These are phyloP conservation scores for Aspergillus sparsus DNA, from an alignment of 495 filamentous ascomycete genomes.

Conservation along the genomic window DNA sequence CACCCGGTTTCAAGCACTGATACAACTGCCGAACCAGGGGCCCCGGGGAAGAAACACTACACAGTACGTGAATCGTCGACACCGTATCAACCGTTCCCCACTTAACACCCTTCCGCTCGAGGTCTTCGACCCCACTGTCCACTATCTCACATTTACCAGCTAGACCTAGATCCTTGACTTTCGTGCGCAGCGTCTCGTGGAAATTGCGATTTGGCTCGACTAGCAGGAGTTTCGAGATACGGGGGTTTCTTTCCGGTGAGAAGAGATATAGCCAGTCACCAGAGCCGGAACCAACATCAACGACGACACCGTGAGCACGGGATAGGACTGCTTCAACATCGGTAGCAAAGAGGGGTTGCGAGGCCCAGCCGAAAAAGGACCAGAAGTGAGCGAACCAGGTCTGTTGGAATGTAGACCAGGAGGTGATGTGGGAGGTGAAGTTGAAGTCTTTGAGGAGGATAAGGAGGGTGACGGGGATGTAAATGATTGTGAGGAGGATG, in stretches of 20 bases:
- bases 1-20: slow-evolving; percentile 4
- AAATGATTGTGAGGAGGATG: slow-evolving; percentile 7
- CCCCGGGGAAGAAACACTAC: slow-evolving; percentile 2
- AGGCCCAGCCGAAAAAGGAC: slow-evolving; percentile 10
- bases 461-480: slow-evolving; percentile 6
- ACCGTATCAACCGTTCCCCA: slow-evolving; percentile 6
- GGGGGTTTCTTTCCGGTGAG: background rate
- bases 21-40: slow-evolving; percentile 1
- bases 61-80: slow-evolving; percentile 15
- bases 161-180: background rate
- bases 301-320: slow-evolving; percentile 1
- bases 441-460: slow-evolving; percentile 6
- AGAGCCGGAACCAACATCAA: slow-evolving; percentile 10
- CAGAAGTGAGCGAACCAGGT: slow-evolving; percentile 15
- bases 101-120: slow-evolving; percentile 6
- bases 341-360: background rate
- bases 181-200: background rate
- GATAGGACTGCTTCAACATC: slow-evolving; percentile 7
- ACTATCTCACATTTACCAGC: slow-evolving; percentile 4
- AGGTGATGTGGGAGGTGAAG: background rate
- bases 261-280: slow-evolving; percentile 15
- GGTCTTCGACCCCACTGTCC: background rate
- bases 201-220: slow-evolving; percentile 9
- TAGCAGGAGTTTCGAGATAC: background rate
- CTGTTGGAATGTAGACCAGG: slow-evolving; percentile 1